Conservation (phyloP, 2,329 filamentous ascomycete species). For the Bipolaris sorokiniana region DNA sequence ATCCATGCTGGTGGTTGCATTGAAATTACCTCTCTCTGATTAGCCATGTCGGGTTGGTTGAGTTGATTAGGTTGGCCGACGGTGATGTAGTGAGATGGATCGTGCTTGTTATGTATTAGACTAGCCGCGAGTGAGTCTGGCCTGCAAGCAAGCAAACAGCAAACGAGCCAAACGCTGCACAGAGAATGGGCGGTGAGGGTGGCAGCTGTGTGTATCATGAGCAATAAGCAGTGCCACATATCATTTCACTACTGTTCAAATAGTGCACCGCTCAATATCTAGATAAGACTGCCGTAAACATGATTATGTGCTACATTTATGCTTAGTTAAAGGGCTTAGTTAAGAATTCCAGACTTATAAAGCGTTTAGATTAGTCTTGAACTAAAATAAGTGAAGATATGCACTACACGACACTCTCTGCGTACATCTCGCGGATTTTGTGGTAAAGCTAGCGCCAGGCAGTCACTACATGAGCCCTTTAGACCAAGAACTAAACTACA, state of each 20-base stretch:
- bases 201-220: background rate
- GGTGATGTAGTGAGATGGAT: background rate
- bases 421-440: background rate
- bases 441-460: background rate
- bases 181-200: background rate
- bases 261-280: too few species aligned
- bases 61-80: background rate
- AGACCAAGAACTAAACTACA: background rate
- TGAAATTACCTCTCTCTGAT: background rate
- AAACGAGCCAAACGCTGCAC: background rate
- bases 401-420: too few species aligned
- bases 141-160: background rate
- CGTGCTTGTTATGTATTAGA: background rate
- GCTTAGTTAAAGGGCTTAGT: too few species aligned
- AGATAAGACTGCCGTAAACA: too few species aligned
- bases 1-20: conserved; percentile 8
- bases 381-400: background rate
- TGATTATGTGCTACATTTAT: too few species aligned
- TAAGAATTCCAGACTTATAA: too few species aligned
- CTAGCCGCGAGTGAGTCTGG: background rate
- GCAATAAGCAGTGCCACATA: too few species aligned
- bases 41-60: conserved; percentile 7
- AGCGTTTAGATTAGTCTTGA: background rate
- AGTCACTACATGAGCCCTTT: background rate
- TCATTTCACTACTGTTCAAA: too few species aligned